These are phyloP conservation scores for Manihot esculenta DNA, from an alignment of 441 rosid genomes.

Conservation along the genomic window DNA sequence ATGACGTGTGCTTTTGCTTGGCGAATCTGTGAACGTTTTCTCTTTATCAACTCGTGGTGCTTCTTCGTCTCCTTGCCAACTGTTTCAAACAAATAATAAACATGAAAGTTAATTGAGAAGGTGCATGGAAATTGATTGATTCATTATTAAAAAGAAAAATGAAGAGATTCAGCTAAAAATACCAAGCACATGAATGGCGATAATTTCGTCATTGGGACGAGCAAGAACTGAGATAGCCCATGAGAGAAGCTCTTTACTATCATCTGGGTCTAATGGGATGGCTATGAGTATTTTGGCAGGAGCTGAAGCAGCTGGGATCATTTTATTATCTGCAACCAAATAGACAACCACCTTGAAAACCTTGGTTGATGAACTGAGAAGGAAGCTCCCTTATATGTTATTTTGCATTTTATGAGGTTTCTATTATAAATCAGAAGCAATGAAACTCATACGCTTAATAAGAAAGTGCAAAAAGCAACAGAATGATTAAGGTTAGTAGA, in stretches of 20 bases:
- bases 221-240: slow-evolving; percentile 83
- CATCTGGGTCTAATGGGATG: slow-evolving; percentile 55
- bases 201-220: slow-evolving; percentile 60
- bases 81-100: slow-evolving; percentile 14
- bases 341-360: slow-evolving; percentile 9
- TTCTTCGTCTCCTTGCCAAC: slow-evolving; percentile 48
- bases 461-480: slow-evolving; percentile 22
- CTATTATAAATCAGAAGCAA: background rate
- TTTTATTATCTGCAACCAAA: slow-evolving; percentile 20
- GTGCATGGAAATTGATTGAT: too few relatives aligned
- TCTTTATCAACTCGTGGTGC: slow-evolving; percentile 39
- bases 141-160: too few relatives aligned
- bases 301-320: slow-evolving; percentile 40
- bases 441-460: slow-evolving; percentile 7
- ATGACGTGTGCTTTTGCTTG: slow-evolving; percentile 77
- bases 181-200: slow-evolving; percentile 81
- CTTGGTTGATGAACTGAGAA: background rate
- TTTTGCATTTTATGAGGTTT: background rate
- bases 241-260: slow-evolving; percentile 61
- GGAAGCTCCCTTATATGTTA: background rate
- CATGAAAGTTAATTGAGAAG: too few relatives aligned
- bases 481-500: slow-evolving; percentile 55
- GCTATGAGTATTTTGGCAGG: slow-evolving; percentile 61
- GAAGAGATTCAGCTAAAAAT: slow-evolving; percentile 19
- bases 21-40: slow-evolving; percentile 50